phyloP scores from a whole-genome alignment of 2,329 filamentous ascomycete species.

The Bipolaris oryzae region DNA sequence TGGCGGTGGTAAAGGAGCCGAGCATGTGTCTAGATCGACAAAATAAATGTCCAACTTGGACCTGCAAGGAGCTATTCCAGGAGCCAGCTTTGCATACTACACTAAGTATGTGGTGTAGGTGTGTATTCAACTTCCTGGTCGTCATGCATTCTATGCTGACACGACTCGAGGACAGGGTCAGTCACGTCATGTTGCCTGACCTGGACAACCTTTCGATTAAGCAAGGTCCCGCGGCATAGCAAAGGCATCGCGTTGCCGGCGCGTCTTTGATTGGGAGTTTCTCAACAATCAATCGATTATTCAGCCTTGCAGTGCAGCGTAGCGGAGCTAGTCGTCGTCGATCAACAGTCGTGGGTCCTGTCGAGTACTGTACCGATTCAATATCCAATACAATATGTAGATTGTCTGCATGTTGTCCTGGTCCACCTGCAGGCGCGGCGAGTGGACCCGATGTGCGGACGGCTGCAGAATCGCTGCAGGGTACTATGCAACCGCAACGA shows the following conservation, averaged over 20 bases:
- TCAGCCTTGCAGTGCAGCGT: conserved; percentile 15
- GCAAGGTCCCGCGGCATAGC: background rate
- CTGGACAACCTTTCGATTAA: conserved; percentile 1
- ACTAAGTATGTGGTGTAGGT: background rate
- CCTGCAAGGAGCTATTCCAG: conserved; percentile 3
- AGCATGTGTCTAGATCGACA: conserved; percentile 26
- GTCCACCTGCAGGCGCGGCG: conserved; percentile 11
- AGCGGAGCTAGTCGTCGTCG: conserved; percentile 8
- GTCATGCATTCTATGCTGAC: background rate
- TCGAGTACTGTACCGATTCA: conserved; percentile 7
- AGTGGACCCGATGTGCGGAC: conserved; percentile 19
- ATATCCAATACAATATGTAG: conserved; percentile 2
- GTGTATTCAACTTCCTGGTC: background rate
- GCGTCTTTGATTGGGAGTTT: background rate
- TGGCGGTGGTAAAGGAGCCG: conserved; percentile 26
- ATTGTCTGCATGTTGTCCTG: conserved; percentile 7
- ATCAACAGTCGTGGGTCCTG: conserved; percentile 9
- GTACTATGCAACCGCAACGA: background rate
- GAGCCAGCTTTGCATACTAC: background rate
- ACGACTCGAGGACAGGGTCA: background rate
- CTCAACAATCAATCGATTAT: conserved; percentile 4
- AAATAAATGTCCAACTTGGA: conserved; percentile 14
- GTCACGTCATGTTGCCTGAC: background rate
- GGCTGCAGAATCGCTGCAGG: conserved; percentile 16
- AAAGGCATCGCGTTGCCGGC: background rate